phyloP scores from a whole-genome alignment of 176 grass and related monocot species.

The Typha latifolia region DNA sequence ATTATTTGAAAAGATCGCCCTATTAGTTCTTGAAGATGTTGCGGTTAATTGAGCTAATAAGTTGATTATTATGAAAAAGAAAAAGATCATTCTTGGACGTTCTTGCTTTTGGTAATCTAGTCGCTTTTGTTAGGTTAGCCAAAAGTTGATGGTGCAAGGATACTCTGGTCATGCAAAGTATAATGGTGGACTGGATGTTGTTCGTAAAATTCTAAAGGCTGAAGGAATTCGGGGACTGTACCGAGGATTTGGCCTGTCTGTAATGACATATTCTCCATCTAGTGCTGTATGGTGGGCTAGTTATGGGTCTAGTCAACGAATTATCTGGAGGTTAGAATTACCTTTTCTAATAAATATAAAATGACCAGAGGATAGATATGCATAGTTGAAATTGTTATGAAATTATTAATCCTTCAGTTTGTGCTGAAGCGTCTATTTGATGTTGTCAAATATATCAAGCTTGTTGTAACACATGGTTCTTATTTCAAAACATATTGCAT shows the following conservation, averaged over 20 bases:
- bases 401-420: no score
- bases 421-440: no score
- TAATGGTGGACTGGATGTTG: slow-evolving; percentile 86
- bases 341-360: no score
- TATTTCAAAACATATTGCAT: no score
- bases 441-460: no score
- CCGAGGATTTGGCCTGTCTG: slow-evolving; percentile 92
- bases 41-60: no score
- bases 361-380: no score
- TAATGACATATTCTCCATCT: slow-evolving; percentile 91
- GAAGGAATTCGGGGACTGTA: slow-evolving; percentile 69
- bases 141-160: slow-evolving; percentile 99
- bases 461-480: no score
- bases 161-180: slow-evolving; percentile 84
- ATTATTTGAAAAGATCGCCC: no score
- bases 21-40: no score
- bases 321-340: slow-evolving; percentile 74
- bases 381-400: no score
- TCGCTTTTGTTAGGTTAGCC: slow-evolving; percentile 63
- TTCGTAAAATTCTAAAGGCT: slow-evolving; percentile 55
- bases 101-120: background rate
- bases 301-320: slow-evolving; percentile 88
- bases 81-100: background rate
- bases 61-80: background rate
- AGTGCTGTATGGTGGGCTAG: slow-evolving; percentile 98